These are phyloP conservation scores for Picochlorum sp. DNA, from an alignment of 139 green algal species.

Conservation along the genomic window DNA sequence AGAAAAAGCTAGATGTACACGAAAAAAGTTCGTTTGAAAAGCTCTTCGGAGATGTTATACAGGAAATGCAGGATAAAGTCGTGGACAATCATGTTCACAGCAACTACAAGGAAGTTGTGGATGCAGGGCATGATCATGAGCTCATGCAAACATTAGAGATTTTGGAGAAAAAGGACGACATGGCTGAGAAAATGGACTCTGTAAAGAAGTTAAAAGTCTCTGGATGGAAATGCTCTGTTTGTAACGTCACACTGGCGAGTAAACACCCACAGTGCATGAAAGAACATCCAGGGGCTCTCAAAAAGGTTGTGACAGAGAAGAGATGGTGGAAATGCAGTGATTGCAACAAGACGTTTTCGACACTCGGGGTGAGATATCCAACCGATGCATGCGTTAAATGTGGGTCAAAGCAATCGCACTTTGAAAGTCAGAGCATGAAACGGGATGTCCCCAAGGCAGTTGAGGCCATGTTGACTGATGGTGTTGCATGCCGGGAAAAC, in stretches of 20 bases:
- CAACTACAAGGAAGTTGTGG: constrained; percentile 13
- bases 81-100: not conserved
- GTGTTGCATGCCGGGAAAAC: constrained; percentile 16
- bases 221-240: constrained; percentile 38
- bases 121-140: constrained; percentile 11
- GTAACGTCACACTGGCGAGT: constrained; percentile 24
- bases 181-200: constrained; percentile 31
- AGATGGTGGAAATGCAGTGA: constrained; percentile 41
- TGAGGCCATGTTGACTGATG: constrained; percentile 1
- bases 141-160: constrained; percentile 15
- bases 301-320: constrained; percentile 24
- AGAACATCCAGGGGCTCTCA: constrained; percentile 13
- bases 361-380: constrained; percentile 30
- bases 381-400: constrained; percentile 34
- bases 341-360: constrained; percentile 38
- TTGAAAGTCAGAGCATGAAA: constrained; percentile 25
- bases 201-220: constrained; percentile 25
- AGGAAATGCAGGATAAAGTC: not conserved
- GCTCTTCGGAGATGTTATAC: not conserved
- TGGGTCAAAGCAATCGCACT: constrained; percentile 14
- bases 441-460: not conserved
- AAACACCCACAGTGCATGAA: constrained; percentile 14
- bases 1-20: not conserved
- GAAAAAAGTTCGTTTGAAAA: not conserved
- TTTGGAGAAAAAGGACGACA: constrained; percentile 38